These are phyloP conservation scores for Dactylonectria estremocensis DNA, from an alignment of 2,329 filamentous ascomycete species.

Conservation along the genomic window DNA sequence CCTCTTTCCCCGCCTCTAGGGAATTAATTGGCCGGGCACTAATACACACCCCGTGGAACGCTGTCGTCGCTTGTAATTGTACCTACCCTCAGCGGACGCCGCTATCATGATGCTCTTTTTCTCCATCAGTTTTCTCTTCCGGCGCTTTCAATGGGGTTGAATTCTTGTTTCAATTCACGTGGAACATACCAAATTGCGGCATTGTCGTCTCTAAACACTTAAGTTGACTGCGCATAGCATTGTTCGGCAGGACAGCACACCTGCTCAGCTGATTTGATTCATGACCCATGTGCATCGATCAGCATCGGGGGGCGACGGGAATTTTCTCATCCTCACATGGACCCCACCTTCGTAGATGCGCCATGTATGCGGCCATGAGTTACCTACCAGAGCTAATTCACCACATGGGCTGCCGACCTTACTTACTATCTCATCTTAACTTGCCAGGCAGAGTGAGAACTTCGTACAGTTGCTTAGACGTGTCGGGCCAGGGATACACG, in stretches of 20 bases:
- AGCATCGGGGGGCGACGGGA: neutral
- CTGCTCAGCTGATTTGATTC: neutral
- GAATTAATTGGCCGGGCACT: slow-evolving; percentile 13
- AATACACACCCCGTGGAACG: neutral
- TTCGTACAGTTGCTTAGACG: too few species aligned
- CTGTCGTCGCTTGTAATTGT: slow-evolving; percentile 1
- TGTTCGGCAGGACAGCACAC: neutral
- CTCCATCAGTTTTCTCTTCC: neutral
- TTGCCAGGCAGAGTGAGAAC: too few species aligned
- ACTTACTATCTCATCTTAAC: too few species aligned
- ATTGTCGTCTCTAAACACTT: neutral
- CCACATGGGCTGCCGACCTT: neutral
- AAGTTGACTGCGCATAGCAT: neutral
- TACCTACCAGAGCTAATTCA: neutral
- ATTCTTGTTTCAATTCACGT: neutral
- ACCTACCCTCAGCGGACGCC: slow-evolving; percentile 1
- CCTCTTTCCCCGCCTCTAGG: slow-evolving; percentile 12
- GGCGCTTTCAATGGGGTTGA: too few species aligned
- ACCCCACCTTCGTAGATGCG: neutral
- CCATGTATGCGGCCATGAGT: too few species aligned
- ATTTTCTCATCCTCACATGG: neutral
- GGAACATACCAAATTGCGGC: neutral
- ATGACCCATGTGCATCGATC: neutral
- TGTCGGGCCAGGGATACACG: too few species aligned
- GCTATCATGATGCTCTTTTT: neutral